phyloP scores from a whole-genome alignment of 2,329 filamentous ascomycete species.

The Pseudogymnoascus sp. region DNA sequence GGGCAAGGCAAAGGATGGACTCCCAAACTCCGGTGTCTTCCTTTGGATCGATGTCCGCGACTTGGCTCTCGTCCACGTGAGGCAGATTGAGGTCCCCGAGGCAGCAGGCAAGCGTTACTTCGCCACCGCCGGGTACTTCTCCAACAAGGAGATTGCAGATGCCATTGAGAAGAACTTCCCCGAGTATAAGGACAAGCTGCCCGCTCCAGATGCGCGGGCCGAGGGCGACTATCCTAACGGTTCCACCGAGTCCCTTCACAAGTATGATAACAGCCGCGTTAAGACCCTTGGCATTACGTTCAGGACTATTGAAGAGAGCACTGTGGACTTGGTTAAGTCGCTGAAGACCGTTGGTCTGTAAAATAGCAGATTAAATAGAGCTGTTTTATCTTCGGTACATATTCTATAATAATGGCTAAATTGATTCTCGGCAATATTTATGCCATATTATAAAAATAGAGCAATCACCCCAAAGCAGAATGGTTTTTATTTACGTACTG shows the following conservation, averaged over 20 bases:
- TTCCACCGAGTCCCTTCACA: constrained; percentile 39
- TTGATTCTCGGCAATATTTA: background rate
- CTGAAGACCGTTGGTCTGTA: constrained; percentile 25
- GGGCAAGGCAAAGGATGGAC: constrained; percentile 51
- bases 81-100: constrained; percentile 47
- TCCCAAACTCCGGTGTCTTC: constrained; percentile 51
- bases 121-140: constrained; percentile 52
- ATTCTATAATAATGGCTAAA: background rate
- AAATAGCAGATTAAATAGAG: background rate
- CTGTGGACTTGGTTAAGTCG: constrained; percentile 50
- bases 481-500: background rate
- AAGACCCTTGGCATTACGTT: constrained; percentile 55
- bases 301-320: constrained; percentile 47
- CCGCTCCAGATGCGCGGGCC: constrained; percentile 33
- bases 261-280: constrained; percentile 48
- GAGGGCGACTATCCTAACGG: constrained; percentile 27
- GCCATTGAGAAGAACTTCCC: constrained; percentile 50
- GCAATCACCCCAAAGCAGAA: background rate
- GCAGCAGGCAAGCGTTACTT: constrained; percentile 59
- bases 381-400: background rate
- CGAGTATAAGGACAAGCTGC: constrained; percentile 42
- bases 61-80: constrained; percentile 57
- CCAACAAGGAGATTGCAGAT: constrained; percentile 51
- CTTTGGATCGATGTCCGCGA: constrained; percentile 56
- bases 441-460: background rate